Base-by-base conservation (phyloP, 768 basidiomycete genomes). In the Filobasidium wieringae region DNA sequence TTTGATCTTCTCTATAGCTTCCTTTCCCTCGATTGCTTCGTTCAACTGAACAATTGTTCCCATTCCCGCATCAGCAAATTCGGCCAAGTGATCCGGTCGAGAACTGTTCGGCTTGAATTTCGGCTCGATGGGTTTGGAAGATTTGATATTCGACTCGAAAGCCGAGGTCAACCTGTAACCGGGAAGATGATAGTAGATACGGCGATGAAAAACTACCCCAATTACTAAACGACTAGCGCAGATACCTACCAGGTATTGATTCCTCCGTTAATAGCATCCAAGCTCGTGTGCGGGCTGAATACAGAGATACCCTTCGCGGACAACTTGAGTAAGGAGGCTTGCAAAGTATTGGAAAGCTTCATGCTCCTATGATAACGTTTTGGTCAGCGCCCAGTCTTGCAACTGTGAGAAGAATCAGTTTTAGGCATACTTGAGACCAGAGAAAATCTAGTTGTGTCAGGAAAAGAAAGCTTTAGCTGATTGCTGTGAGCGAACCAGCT, bases 231-330 rank as follows among this genome's bases (percentile, higher is more conserved):
- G n/a, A n/a, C n/a, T n/a, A n/a, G n/a, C 29, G 24, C 12, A 34
- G 19, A 22, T 2, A 65, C 65, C 30, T 19, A 80, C 87, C 87
- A 95, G 74, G 92, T 89, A 68, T 93, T 95, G 53, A 93, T 81
- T 0, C 93, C 92, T 5, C 81, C 86, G 64, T 80, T 79, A 1
- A 87, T 82, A n/a, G 79, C 79, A 74, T 97, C 93, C 17, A 95
- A 79, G 0, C 88, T 82, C 0, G 87, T 88, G 74, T 97, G 93
- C 2, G 93, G 89, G 37, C 80, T 80, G 75, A 87, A 93, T 4
- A 96, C 80, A 1, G 85, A 86, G 56, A 96, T 84, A 0, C 91
- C 91, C 12, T 81, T 78, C 0, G 87, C 84, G 0, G 84, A 84
- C 61, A 91, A 88, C 55, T 77, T 79, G 5, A 97, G 80, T 24